Evolutionary conservation across 2,329 filamentous ascomycete species (phyloP), one percentile per base, ranked within the genome.

Genomic region (Calonectria pseudoreteaudii): DNA sequence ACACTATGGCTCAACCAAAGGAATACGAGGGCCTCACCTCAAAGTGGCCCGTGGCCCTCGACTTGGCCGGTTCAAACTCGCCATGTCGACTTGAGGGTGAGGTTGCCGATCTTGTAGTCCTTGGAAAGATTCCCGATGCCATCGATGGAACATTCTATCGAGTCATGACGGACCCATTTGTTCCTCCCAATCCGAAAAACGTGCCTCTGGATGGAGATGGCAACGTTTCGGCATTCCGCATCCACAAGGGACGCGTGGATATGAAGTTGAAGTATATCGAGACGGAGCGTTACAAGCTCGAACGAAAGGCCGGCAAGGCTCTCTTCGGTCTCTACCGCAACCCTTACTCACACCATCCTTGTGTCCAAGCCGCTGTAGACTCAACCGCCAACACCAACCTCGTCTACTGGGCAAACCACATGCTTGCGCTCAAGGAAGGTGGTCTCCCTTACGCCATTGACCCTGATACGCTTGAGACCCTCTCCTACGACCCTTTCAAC

Each of bases 151-250:
- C 79, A 0, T 81, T 81, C 41, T 80, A 79, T 18, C 64, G 78
- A 6, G 82, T 87, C 1, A 87, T 87, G 84, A 80, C 82, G 1
- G 87, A 88, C 68, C 86, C 85, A 0, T 83, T 83, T 2, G 75
- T 83, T 0, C 81, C 84, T 0, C 84, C 83, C 0, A 74, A 83
- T 14, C 74, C 82, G 0, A 72, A 83, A 8, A 81, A 86, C 60
- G 83, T 84, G 13, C 75, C 85, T 5, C 68, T 86, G 52, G 85
- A 86, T 23, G 86, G 85, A 2, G 86, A 87, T 49, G 86, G 86
- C 0, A 84, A 83, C 60, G 79, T 87, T 56, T 82, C 77, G 16
- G 84, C 85, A 0, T 85, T 87, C 36, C 74, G 79, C 0, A 81
- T 87, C 52, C 72, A 81, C 0, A 47, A 85, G n/a, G 83, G 85